A percentile compares a stretch with the other conserved stretches of the same genome.
phyloP scores from a whole-genome alignment of 805 yeast genomes.

The Starmerella floris region DNA sequence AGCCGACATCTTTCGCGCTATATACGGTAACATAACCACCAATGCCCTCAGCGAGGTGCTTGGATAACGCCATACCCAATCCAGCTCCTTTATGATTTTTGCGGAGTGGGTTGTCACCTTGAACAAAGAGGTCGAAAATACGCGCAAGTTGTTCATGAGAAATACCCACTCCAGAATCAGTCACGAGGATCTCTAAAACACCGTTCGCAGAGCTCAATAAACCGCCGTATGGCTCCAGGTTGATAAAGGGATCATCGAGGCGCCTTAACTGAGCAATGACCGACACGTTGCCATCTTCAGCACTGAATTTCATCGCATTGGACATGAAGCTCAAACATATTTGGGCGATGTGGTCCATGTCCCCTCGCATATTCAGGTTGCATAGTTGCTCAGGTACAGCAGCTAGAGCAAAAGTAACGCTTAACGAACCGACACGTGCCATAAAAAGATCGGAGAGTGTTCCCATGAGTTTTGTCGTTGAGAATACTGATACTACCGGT shows the following conservation, averaged over 20 bases:
- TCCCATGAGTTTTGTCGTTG: slow-evolving; percentile 59
- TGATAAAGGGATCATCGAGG: slow-evolving; percentile 9
- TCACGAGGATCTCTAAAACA: slow-evolving; percentile 53
- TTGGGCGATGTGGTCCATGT: slow-evolving; percentile 78
- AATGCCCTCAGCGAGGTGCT: slow-evolving; percentile 84
- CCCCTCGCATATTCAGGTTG: slow-evolving; percentile 59
- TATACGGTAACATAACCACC: slow-evolving; percentile 52
- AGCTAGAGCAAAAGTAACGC: slow-evolving; percentile 51
- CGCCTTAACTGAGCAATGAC: slow-evolving; percentile 17
- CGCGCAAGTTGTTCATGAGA: slow-evolving; percentile 65
- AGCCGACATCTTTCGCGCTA: slow-evolving; percentile 24
- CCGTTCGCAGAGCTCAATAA: slow-evolving; percentile 9
- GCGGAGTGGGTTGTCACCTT: slow-evolving; percentile 89
- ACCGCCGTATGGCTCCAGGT: slow-evolving; percentile 7
- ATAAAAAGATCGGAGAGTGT: slow-evolving; percentile 77
- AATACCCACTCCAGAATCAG: slow-evolving; percentile 90
- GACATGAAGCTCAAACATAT: slow-evolving; percentile 84
- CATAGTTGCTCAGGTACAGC: slow-evolving; percentile 38
- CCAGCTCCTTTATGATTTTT: slow-evolving; percentile 95
- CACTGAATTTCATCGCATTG: slow-evolving; percentile 85
- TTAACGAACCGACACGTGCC: slow-evolving; percentile 39
- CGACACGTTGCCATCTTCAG: slow-evolving; percentile 33
- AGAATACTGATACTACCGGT: slow-evolving; percentile 68
- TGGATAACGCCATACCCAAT: slow-evolving; percentile 74
- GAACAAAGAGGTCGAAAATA: slow-evolving; percentile 91